These are phyloP conservation scores for Yueomyces sp. DNA, from an alignment of 1,139 yeast genomes.

Conservation along the genomic window DNA sequence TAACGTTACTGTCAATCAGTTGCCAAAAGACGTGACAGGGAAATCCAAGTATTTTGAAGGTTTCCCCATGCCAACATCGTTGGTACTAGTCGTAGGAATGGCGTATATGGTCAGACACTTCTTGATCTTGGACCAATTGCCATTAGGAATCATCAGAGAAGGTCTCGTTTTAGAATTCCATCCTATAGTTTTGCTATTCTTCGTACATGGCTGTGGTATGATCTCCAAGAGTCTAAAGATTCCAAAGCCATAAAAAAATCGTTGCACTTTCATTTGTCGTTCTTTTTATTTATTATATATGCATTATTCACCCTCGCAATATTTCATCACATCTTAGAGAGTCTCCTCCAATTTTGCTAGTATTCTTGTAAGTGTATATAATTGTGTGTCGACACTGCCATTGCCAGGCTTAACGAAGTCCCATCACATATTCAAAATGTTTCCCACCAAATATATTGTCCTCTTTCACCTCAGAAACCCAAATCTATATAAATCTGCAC, in stretches of 20 bases:
- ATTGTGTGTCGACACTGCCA: no score
- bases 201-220: slow-evolving; percentile 80
- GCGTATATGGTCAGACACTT: slow-evolving; percentile 47
- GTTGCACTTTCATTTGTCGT: no score
- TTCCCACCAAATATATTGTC: no score
- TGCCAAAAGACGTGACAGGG: slow-evolving; percentile 79
- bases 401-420: no score
- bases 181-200: slow-evolving; percentile 49
- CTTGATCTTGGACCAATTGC: slow-evolving; percentile 34
- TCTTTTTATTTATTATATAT: no score
- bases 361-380: no score
- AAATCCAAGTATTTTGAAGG: slow-evolving; percentile 86
- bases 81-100: slow-evolving; percentile 62
- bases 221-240: slow-evolving; percentile 82
- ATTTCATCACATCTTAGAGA: no score
- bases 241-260: slow-evolving; percentile 54
- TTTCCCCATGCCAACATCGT: slow-evolving; percentile 84
- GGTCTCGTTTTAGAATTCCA: slow-evolving; percentile 62
- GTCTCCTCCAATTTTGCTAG: no score
- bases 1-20: slow-evolving; percentile 82
- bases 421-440: no score
- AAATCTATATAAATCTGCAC: no score
- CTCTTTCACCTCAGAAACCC: no score
- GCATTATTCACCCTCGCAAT: no score
- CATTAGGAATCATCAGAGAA: slow-evolving; percentile 48